These are phyloP conservation scores for Diaporthe longicolla DNA, from an alignment of 2,329 filamentous ascomycete genomes.

Conservation along the genomic window DNA sequence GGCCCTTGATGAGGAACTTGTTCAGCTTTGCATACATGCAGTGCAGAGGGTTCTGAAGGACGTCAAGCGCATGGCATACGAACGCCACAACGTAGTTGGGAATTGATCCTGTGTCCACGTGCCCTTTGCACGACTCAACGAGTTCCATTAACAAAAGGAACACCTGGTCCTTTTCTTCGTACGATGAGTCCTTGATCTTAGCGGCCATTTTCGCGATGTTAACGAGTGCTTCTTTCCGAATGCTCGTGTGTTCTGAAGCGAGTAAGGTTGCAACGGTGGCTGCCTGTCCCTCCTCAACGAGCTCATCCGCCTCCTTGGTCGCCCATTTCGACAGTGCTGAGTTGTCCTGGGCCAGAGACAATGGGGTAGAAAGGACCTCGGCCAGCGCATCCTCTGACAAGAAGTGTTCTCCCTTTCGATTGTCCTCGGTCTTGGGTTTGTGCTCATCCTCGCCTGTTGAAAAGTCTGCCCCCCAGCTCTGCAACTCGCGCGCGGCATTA, in stretches of 20 bases:
- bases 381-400: conserved; percentile 60
- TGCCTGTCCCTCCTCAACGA: conserved; percentile 83
- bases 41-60: conserved; percentile 83
- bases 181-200: conserved; percentile 76
- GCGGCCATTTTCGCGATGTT: conserved; percentile 76
- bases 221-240: conserved; percentile 82
- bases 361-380: conserved; percentile 65
- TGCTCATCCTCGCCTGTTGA: conserved; percentile 40
- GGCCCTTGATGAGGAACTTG: conserved; percentile 82
- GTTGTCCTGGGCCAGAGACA: conserved; percentile 64
- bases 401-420: not conserved
- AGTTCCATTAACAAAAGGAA: conserved; percentile 86
- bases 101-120: conserved; percentile 70
- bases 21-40: conserved; percentile 90
- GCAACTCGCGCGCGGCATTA: conserved; percentile 38
- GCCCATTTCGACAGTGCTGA: conserved; percentile 75
- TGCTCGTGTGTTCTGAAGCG: conserved; percentile 79
- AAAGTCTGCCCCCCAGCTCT: conserved; percentile 42
- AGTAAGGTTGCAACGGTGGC: conserved; percentile 80
- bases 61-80: conserved; percentile 76
- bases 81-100: conserved; percentile 84
- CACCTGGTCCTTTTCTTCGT: conserved; percentile 82
- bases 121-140: conserved; percentile 76
- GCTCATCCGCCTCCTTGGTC: conserved; percentile 82
- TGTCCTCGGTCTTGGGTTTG: conserved; percentile 46